Evolutionary conservation across 768 basidiomycete genomes (phyloP).

Genomic region (Leccinum sublutescens): DNA sequence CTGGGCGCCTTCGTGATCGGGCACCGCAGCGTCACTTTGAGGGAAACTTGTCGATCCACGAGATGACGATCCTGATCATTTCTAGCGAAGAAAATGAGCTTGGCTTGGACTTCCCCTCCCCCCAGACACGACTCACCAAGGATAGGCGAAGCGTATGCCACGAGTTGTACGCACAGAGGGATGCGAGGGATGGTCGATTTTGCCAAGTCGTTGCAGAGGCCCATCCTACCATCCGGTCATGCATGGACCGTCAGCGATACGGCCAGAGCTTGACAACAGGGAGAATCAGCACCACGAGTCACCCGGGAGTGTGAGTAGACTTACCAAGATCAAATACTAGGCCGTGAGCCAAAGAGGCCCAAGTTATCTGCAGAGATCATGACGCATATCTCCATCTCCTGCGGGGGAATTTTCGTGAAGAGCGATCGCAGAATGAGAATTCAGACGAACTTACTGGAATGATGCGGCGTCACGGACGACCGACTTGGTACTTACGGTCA

Average conservation of each 20-base stretch:
- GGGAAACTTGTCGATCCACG: slow-evolving; percentile 31
- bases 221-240: slow-evolving; percentile 13
- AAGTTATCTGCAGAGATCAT: slow-evolving; percentile 7
- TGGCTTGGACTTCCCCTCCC: background rate
- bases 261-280: slow-evolving; percentile 13
- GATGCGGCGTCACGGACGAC: slow-evolving; percentile 23
- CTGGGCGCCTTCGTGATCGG: slow-evolving; percentile 33
- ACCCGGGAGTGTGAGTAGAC: background rate
- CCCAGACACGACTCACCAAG: slow-evolving; percentile 23
- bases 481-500: too few relatives aligned
- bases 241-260: slow-evolving; percentile 30
- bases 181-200: slow-evolving; percentile 19
- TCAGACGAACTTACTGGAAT: slow-evolving; percentile 14
- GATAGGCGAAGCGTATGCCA: slow-evolving; percentile 31
- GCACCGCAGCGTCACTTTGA: slow-evolving; percentile 25
- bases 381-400: slow-evolving; percentile 23
- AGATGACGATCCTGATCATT: slow-evolving; percentile 17
- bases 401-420: slow-evolving; percentile 19
- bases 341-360: slow-evolving; percentile 19
- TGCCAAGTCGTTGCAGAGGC: slow-evolving; percentile 33
- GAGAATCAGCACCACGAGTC: background rate
- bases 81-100: background rate
- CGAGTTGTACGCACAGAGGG: slow-evolving; percentile 23
- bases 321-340: slow-evolving; percentile 18
- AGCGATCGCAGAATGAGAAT: slow-evolving; percentile 14